Percentiles rank a stretch among this genome's conserved stretches.
These are phyloP conservation scores for Rhodomyrtus psidioides DNA, from an alignment of 441 rosid genomes.

Conservation along the genomic window DNA sequence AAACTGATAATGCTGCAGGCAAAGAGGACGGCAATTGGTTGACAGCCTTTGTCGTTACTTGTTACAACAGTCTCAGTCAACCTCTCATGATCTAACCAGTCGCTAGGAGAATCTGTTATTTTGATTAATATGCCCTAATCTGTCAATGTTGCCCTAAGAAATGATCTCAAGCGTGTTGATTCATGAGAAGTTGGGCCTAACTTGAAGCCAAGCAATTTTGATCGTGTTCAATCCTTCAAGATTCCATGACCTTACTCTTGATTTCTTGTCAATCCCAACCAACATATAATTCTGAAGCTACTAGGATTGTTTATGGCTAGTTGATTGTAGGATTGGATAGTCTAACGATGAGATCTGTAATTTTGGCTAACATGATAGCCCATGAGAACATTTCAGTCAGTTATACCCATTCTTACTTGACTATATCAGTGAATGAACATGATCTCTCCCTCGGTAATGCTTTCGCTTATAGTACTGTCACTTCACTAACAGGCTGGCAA, in stretches of 20 bases:
- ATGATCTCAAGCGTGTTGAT: neutral
- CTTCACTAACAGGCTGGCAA: constrained; percentile 68
- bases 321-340: neutral
- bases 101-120: neutral
- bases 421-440: neutral
- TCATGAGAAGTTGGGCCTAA: neutral
- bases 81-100: neutral
- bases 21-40: neutral
- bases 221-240: neutral
- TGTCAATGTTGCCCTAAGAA: neutral
- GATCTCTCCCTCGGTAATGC: neutral
- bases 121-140: neutral
- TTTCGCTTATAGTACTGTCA: neutral
- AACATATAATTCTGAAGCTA: neutral
- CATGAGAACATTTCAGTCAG: neutral
- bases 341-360: neutral
- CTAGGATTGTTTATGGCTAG: neutral
- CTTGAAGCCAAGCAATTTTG: neutral
- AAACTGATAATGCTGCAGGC: neutral
- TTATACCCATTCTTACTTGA: neutral
- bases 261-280: neutral
- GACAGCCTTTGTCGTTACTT: neutral
- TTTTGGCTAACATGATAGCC: neutral
- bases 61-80: neutral
- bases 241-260: neutral